Evolutionary conservation across 2,329 filamentous ascomycete species (phyloP), one percentile per base, ranked within the genome.

Genomic region (Penicillium sp.): DNA sequence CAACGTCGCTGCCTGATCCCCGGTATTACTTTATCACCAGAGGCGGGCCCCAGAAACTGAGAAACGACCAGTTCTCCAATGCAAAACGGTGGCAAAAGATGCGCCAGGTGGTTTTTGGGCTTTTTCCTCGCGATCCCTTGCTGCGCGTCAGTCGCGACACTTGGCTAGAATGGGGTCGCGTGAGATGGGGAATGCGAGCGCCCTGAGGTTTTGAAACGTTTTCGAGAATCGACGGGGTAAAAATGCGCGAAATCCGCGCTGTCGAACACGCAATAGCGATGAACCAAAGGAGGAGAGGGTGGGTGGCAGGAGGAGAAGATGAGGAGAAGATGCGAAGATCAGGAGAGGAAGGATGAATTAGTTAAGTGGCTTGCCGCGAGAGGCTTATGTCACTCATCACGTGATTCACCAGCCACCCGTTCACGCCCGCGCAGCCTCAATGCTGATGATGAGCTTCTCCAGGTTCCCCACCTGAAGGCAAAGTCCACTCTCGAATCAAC

Each of bases 21-120:
- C 65, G 60, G 65, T 72, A 73, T 72, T 74, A 75, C 71, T 75
- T 67, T 62, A 64, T 68, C 64, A 66, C 63, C 61, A 66, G 36
- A 63, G 61, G 60, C 55, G 59, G 60, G 43, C 60, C 58, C 64
- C 56, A 60, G 61, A 65, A 67, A 55, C 56, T 60, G 60, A 57
- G 67, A 46, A 64, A 66, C 61, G 56, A 60, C 46, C 50, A 46
- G 36, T 55, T 58, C 55, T 39, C 24, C 35, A 55, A 31, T 54
- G 39, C 60, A 55, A 56, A 56, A 57, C 57, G 40, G 46, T 61
- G 59, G 60, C 51, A 54, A 62, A 41, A 49, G 56, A 64, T 60
- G 61, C 60, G 58, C 62, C 58, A 50, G 47, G 35, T 56, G 44
- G 56, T 60, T 56, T 60, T 54, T 58, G 60, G 61, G 56, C 51